Base-by-base conservation (phyloP, 2,329 filamentous ascomycete species). In the Cladophialophora exuberans region DNA sequence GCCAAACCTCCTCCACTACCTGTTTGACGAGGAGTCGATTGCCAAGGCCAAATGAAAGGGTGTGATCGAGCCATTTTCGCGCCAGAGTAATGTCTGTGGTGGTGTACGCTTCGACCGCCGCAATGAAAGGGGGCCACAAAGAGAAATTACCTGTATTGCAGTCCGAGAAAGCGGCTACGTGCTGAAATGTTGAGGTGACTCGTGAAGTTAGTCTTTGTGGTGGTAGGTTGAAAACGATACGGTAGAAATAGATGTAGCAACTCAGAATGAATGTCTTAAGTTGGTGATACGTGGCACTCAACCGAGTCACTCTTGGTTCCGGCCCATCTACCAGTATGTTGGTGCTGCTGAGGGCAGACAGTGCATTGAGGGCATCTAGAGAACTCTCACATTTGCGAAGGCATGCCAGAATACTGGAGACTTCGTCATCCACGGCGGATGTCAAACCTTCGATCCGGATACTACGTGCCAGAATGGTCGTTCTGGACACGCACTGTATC, bases 81-180 rank as follows among this genome's bases (percentile, higher is more conserved):
- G 49, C 55, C 15, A 42, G 10, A 9, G 31, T 17, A n/a, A 61
- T 47, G 39, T 56, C 49, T 22, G 49, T 36, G 6, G 23, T 33
- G n/a, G 60, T 61, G 36, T 54, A 62, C 30, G 58, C 62, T 50
- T 64, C 62, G 11, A 61, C 60, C 2, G 62, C 57, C 7, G 62
- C 62, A 39, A 64, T 64, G 39, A 64, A 64, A 3, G 62, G 57
- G 17, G 62, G 62, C 62, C 62, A 64, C 6, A 64, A 35, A 15
- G 62, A 64, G 20, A 62, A 47, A 25, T 62, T 64, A 30, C 62
- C 62, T n/a, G 46, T 30, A 35, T 47, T 46, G 10, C 20, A 17
- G 10, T 38, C 45, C 17, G 42, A 38, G 25, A 62, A 64, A 26
- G 41, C 47, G 9, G 41, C 28, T 20, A 62, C 56, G 26, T 57